These are phyloP conservation scores for Yueomyces sp. DNA, from an alignment of 1,139 yeast genomes.

Conservation along the genomic window DNA sequence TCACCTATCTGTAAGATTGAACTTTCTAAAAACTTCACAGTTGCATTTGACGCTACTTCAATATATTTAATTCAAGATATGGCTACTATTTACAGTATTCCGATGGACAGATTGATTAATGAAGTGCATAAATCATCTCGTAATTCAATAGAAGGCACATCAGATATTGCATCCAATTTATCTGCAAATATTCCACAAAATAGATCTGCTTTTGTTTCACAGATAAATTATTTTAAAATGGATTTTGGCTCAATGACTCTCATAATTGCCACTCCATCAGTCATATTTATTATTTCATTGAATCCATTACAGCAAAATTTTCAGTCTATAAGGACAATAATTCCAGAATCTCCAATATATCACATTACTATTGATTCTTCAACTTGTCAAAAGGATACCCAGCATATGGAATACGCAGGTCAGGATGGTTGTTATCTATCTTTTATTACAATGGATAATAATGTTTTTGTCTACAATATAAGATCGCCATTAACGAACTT, in stretches of 20 bases:
- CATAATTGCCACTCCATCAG: conserved; percentile 17
- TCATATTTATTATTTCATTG: conserved; percentile 21
- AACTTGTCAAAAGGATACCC: conserved; percentile 14
- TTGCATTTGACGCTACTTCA: conserved; percentile 16
- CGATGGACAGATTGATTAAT: conserved; percentile 7
- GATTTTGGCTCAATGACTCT: conserved; percentile 41
- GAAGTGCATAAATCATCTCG: conserved; percentile 1
- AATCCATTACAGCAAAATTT: conserved; percentile 13
- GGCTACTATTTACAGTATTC: conserved; percentile 9
- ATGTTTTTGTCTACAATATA: conserved; percentile 29
- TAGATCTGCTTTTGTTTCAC: no score
- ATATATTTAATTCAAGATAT: conserved; percentile 15
- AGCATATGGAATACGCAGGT: conserved; percentile 33
- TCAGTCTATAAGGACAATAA: conserved; percentile 13
- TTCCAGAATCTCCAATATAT: conserved; percentile 31
- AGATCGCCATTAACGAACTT: conserved; percentile 22
- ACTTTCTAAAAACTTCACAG: conserved; percentile 15
- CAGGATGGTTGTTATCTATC: conserved; percentile 42
- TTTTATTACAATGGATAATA: conserved; percentile 27
- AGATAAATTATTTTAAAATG: conserved; percentile 25
- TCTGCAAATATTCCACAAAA: no score
- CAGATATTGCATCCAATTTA: not conserved
- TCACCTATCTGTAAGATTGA: conserved; percentile 15
- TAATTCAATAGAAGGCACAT: conserved; percentile 3
- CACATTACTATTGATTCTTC: conserved; percentile 26